Evolutionary conservation across 225 moss, liverwort and hornwort genomes (phyloP), one percentile per base, ranked within the genome.

Genomic region (Straminergon stramineum): DNA sequence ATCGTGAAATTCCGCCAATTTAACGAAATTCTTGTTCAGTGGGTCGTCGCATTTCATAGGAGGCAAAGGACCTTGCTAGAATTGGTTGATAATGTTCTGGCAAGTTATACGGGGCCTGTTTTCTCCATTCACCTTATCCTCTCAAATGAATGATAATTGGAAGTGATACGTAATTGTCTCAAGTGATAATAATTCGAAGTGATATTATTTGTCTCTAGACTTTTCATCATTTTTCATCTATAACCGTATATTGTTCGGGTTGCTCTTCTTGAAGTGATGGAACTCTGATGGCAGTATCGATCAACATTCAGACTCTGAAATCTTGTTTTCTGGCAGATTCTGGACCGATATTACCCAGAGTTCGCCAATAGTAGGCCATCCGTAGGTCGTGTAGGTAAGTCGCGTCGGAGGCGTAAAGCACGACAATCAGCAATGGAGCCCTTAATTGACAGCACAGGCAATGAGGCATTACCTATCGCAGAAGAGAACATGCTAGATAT

Each of bases 351-450:
- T 86, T 94, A 94, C 73, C 92, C 94, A 41, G 93, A 94, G 52
- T 92, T 91, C 56, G 95, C 94, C 69, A 86, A 55, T 14, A 82
- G 90, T 67, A 93, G 94, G 83, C 94, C 95, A 57, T 94, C 94
- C 73, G 94, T 95, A 58, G 95, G 95, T 27, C 94, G 94, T 69
- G 87, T 89, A 34, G 95, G 95, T 11, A 95, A 95, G 69, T 92
- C 94, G 20, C 93, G 91, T 35, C 93, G 94, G 11, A 91, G 95
- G 81, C 94, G 94, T 65, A 94, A 94, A 94, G 92, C 94, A 65
- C 89, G 95, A 31, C 91, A 90, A 55, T 89, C 87, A 84, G 94
- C 92, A 87, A 86, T 92, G 92, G 90, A 92, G 27, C 90, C 91
- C 28, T 55, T 85, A 63, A 37, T 48, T 51, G 79, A 79, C 41